These are phyloP conservation scores for Saturnispora besseyi DNA, from an alignment of 805 yeast genomes.

Conservation along the genomic window DNA sequence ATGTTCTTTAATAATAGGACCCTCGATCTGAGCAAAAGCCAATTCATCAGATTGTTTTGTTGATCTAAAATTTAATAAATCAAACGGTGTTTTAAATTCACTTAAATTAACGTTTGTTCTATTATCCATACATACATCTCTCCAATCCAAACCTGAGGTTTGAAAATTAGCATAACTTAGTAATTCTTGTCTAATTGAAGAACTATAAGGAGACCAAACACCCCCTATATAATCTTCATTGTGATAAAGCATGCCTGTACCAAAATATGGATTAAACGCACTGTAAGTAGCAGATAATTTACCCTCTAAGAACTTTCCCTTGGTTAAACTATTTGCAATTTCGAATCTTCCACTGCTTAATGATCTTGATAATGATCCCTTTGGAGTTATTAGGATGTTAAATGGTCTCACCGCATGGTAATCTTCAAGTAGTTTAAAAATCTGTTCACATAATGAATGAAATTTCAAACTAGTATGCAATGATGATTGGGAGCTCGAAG, in stretches of 20 bases:
- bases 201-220: constrained; percentile 72
- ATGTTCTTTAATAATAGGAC: constrained; percentile 35
- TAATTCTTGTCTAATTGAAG: constrained; percentile 52
- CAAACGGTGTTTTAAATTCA: constrained; percentile 58
- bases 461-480: constrained; percentile 31
- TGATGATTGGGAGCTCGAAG: constrained; percentile 5
- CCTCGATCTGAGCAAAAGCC: constrained; percentile 48
- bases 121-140: constrained; percentile 70
- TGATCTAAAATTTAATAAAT: constrained; percentile 73
- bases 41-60: constrained; percentile 65
- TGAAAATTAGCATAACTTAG: constrained; percentile 63
- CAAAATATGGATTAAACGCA: constrained; percentile 60
- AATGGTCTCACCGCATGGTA: constrained; percentile 70
- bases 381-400: constrained; percentile 73
- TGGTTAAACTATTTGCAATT: constrained; percentile 84
- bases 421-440: constrained; percentile 36
- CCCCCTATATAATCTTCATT: constrained; percentile 77
- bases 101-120: constrained; percentile 67
- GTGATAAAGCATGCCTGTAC: constrained; percentile 57
- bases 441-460: constrained; percentile 34
- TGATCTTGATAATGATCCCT: constrained; percentile 77
- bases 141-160: constrained; percentile 69
- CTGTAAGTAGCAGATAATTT: constrained; percentile 70
- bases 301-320: constrained; percentile 69
- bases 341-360: constrained; percentile 80